Evolutionary conservation across 2,329 filamentous ascomycete species (phyloP), one percentile per base, ranked within the genome.

Genomic region (Diaporthe nobilis): DNA sequence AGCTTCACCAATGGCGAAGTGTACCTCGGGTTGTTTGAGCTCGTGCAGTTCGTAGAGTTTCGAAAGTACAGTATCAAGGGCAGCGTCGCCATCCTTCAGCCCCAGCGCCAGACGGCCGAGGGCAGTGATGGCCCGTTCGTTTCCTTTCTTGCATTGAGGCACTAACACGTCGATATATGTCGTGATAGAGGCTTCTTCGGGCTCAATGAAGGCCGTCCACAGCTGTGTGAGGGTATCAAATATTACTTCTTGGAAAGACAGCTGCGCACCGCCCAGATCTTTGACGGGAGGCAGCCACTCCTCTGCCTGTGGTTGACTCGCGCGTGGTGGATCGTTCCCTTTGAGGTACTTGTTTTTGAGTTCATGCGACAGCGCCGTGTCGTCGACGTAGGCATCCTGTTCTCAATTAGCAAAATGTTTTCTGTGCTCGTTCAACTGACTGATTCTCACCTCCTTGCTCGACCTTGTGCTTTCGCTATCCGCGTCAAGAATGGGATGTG

Each of bases 1-100:
- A 17, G 97, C 95, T 82, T 98, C 96, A 20, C 97, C 97, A 39
- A 98, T 92, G 0, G 95, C 91, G 82, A 99, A 98, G 77, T 98
- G 96, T 1, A 96, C 90, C 82, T 98, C 96, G 0, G 94, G 91
- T 79, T 95, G 93, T 79, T 94, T 94, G 58, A 97, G 91, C 81
- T 98, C 95, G 79, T 97, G 94, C 4, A 98, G 87, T 13, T 89
- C 89, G 81, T 96, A 94, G 0, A 98, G 86, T 39, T 90, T 91
- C 15, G 91, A 88, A 17, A 95, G 84, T 8, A 98, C 90, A 13
- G 88, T 85, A 3, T 86, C 84, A 81, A 84, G 80, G 78, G 80
- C 81, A 2, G 83, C 80, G 2, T 84, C 81, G 1, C 80, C 80
- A 4, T 71, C 75, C 3, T 87, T 84, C 3, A 92, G 83, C 1